Evolutionary conservation across 768 basidiomycete species (phyloP).

Genomic region (Cystoderma amianthinum): DNA sequence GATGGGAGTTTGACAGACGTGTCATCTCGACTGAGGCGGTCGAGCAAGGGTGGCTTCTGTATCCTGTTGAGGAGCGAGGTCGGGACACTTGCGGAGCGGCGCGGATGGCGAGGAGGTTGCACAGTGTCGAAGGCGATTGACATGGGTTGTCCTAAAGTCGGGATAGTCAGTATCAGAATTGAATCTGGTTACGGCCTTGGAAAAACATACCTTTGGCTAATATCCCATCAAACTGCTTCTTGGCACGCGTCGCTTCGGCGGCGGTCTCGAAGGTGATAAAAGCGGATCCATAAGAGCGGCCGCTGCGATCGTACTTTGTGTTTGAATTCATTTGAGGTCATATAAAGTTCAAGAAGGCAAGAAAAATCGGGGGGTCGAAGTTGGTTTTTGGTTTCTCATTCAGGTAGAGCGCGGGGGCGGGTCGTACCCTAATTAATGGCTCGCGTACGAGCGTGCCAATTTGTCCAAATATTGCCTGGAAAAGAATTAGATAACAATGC

Average conservation of each 20-base stretch:
- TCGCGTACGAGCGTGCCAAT: slow-evolving; percentile 90
- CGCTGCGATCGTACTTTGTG: slow-evolving; percentile 90
- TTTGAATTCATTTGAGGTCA: slow-evolving; percentile 17
- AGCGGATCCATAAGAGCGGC: slow-evolving; percentile 83
- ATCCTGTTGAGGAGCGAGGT: slow-evolving; percentile 68
- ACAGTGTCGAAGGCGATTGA: slow-evolving; percentile 53
- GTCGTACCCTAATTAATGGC: slow-evolving; percentile 93
- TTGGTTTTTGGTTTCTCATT: slow-evolving; percentile 42
- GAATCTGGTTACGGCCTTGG: slow-evolving; percentile 2
- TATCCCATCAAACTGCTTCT: slow-evolving; percentile 80
- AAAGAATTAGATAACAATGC: slow-evolving; percentile 4
- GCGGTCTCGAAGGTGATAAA: slow-evolving; percentile 73
- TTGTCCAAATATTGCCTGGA: slow-evolving; percentile 82
- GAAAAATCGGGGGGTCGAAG: slow-evolving; percentile 29
- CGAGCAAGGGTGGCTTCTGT: slow-evolving; percentile 63
- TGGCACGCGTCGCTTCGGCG: slow-evolving; percentile 75
- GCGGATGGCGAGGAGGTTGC: slow-evolving; percentile 35
- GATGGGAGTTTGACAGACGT: slow-evolving; percentile 21
- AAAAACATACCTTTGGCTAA: slow-evolving; percentile 70
- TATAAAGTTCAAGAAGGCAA: slow-evolving; percentile 12
- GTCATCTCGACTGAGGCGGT: slow-evolving; percentile 53
- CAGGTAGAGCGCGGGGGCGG: slow-evolving; percentile 54
- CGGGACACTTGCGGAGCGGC: slow-evolving; percentile 44
- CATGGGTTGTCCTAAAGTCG: slow-evolving; percentile 68
- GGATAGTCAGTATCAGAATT: neutral